phyloP scores from a whole-genome alignment of 768 basidiomycete species.

The Lenzites betulinus region DNA sequence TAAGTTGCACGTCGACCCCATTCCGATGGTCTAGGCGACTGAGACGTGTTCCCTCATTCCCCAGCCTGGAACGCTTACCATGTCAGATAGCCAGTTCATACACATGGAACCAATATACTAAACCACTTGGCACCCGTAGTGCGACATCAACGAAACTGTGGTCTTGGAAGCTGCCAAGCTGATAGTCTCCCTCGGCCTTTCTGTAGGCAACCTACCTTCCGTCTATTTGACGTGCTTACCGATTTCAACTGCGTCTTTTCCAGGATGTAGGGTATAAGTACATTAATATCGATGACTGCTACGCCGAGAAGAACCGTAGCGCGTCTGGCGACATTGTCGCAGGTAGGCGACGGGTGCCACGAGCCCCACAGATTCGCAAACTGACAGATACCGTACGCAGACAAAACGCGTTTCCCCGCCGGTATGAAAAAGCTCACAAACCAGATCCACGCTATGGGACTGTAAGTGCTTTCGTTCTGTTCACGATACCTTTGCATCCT shows the following conservation, averaged over 20 bases:
- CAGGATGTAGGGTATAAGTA: constrained; percentile 61
- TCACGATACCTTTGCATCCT: background rate
- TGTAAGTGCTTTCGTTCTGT: constrained; percentile 42
- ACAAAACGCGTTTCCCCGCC: constrained; percentile 51
- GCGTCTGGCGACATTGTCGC: constrained; percentile 56
- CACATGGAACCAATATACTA: background rate
- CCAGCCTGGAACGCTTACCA: constrained; percentile 73
- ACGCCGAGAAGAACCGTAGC: constrained; percentile 57
- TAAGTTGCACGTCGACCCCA: constrained; percentile 31
- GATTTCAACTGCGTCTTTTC: background rate
- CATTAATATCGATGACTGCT: constrained; percentile 68
- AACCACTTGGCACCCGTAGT: constrained; percentile 40
- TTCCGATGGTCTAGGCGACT: background rate
- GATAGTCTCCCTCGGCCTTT: constrained; percentile 54
- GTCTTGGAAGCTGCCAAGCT: constrained; percentile 51
- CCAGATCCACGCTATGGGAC: constrained; percentile 54
- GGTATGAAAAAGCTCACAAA: constrained; percentile 61
- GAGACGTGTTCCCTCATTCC: constrained; percentile 1
- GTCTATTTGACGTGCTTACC: background rate
- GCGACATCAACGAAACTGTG: constrained; percentile 56
- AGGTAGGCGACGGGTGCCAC: constrained; percentile 33
- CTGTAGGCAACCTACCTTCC: constrained; percentile 27
- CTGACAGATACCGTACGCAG: constrained; percentile 31
- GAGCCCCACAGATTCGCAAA: background rate
- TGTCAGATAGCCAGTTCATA: constrained; percentile 36